Percentiles rank a stretch among this genome's conserved stretches.
Evolutionary conservation across 805 yeast species (phyloP).

Genomic region (Candida yuanshanica): DNA sequence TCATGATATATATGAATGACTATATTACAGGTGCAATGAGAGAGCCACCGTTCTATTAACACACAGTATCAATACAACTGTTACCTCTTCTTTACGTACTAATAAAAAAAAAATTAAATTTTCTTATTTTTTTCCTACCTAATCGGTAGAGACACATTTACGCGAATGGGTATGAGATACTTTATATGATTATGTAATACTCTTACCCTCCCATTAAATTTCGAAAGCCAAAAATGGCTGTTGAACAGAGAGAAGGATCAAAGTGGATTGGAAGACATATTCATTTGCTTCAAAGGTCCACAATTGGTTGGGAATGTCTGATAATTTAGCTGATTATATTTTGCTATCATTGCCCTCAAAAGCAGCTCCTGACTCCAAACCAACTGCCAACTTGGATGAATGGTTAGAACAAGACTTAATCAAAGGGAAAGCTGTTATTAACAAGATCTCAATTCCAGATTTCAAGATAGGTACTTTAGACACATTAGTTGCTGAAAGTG

Average conservation of each 20-base stretch:
- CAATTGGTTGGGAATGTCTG: conserved; percentile 22
- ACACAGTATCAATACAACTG: neutral
- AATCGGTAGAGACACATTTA: neutral
- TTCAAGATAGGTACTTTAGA: conserved; percentile 95
- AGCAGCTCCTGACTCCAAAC: conserved; percentile 49
- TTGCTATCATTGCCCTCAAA: conserved; percentile 50
- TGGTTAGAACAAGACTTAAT: conserved; percentile 54
- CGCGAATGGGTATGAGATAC: neutral
- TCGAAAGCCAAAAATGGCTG: neutral
- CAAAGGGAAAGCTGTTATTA: conserved; percentile 54
- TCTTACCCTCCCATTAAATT: neutral
- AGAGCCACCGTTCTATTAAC: neutral
- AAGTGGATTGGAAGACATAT: too few species aligned
- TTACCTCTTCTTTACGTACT: neutral
- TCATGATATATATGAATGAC: conserved; percentile 30
- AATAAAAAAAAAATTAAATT: neutral
- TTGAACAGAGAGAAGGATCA: too few species aligned
- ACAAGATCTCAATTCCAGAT: conserved; percentile 61
- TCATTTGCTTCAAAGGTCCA: too few species aligned
- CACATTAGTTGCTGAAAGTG: conserved; percentile 83
- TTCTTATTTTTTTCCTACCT: neutral
- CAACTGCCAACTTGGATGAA: conserved; percentile 35
- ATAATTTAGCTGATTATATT: conserved; percentile 38
- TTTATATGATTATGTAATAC: neutral
- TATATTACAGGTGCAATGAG: neutral